Percentiles rank a stretch among this genome's conserved stretches.
Conservation (phyloP, 208 protist genomes). For the Trypanosoma caninum region DNA sequence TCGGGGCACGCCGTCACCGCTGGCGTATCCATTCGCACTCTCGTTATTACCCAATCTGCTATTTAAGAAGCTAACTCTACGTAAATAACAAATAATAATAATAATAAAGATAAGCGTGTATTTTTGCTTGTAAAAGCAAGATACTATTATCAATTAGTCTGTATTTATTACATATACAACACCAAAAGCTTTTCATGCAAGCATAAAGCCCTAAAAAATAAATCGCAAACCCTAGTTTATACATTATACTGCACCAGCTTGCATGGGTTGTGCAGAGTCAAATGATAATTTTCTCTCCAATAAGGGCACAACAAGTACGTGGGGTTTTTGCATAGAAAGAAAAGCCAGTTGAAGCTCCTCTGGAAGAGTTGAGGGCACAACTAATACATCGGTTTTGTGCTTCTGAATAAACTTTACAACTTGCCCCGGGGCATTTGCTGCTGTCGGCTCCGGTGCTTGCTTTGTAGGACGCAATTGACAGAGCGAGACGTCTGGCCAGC, state of each 20-base stretch:
- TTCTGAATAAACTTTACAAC: constrained; percentile 51
- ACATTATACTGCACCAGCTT: not conserved
- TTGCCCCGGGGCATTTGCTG: constrained; percentile 43
- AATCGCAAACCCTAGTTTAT: too few species aligned
- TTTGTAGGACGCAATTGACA: constrained; percentile 62
- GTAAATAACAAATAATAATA: too few species aligned
- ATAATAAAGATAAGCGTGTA: too few species aligned
- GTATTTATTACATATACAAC: too few species aligned
- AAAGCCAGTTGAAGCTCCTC: constrained; percentile 50
- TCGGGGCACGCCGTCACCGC: not conserved
- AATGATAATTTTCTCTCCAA: not conserved
- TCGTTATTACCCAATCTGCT: too few species aligned
- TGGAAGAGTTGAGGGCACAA: constrained; percentile 44
- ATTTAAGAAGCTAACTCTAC: too few species aligned
- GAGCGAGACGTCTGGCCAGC: constrained; percentile 44
- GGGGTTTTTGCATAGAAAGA: constrained; percentile 45
- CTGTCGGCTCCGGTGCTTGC: constrained; percentile 32
- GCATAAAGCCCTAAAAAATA: not conserved
- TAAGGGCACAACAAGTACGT: constrained; percentile 62
- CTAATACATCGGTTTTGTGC: constrained; percentile 59
- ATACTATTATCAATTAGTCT: too few species aligned
- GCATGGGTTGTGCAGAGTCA: not conserved
- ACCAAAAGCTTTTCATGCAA: not conserved
- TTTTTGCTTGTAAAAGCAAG: too few species aligned
- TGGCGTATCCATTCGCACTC: too few species aligned